Evolutionary conservation across 306 rosid species (phyloP), one percentile per base, ranked within the genome.

Genomic region (Prunus dulcis): DNA sequence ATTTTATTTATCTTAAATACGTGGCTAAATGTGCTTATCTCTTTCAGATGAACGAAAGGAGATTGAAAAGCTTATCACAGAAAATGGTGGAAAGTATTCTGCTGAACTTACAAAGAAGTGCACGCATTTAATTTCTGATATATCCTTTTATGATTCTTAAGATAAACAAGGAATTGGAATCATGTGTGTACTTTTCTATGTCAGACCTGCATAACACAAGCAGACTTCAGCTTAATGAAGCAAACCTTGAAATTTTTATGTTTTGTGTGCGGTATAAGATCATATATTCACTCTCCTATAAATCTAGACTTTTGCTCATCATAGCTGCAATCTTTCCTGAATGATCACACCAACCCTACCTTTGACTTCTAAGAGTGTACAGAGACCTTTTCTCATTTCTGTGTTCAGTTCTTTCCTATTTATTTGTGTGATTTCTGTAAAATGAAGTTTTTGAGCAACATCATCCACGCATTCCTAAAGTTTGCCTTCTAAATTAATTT

Each of bases 1-100:
- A 14, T 41, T 6, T 71, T 64, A 10, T 58, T 57, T 25, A 19
- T 52, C 8, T 1, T 10, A 74, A 55, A 74, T 69, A 80, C 30
- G 75, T 69, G 77, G 78, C 82, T 85, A 78, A 56, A 85, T 76
- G 73, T 82, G 78, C 68, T 68, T 65, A 58, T 72, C 78, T 63
- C 63, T 88, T 66, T 75, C 91, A 95, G 98, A 89, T 82, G 89
- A 83, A 76, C 89, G 98, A 76, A 89, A 84, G 84, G 86, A 88
- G 87, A 90, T 95, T 51, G 90, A 85, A 89, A 87, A 82, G 73
- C 84, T 88, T 80, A 86, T 84, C 83, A 74, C 75, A 71, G 89
- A 85, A 86, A 87, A 95, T 88, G 97, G 96, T 82, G 98, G 98
- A 76, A 91, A 82, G 75, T 95, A 92, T 87, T 95, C 93, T 63